Evolutionary conservation across 345 rosid genomes (phyloP), one percentile per base, ranked within the genome.

Genomic region (Moricandia arvensis): DNA sequence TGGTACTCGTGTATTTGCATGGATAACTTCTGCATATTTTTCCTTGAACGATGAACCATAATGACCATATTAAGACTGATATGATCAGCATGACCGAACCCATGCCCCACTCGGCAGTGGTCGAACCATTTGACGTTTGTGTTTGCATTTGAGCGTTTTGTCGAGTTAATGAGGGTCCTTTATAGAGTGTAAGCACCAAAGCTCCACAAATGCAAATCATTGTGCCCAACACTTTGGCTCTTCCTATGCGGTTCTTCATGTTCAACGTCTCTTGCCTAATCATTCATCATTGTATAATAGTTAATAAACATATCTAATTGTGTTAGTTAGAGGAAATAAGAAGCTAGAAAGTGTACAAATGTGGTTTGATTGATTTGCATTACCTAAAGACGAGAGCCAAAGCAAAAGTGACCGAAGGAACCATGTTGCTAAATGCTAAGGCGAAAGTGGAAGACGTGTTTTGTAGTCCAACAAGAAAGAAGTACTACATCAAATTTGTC

Each of bases 1-100:
- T 79, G 4, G 89, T 87, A 81, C 87, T 87, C 0, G 93, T 81
- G 78, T 84, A 89, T 74, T 85, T 86, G 79, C 85, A 85, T 0
- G 93, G 91, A 45, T 78, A 89, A 54, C 64, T 68, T 64, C 4
- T 66, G 30, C 81, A 77, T 31, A 89, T 81, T 35, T 80, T 84
- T 16, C 90, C 82, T 75, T 89, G 88, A 31, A 87, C 82, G 9
- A 82, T 64, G 69, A 87, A 89, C 91, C 91, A 89, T 1, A 72
- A 75, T 31, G 89, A 83, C 91, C 93, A 89, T 26, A 89, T 61
- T 5, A 75, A 4, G 37, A 85, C 77, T 31, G 89, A 86, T 16
- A 74, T 71, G 21, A 80, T 27, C 74, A 87, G 71, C 75, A 83
- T 77, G 26, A 83, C 18, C 37, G 87, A 83, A 1, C 93, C 93